These are phyloP conservation scores for Acephala macrosclerotiorum DNA, from an alignment of 2,329 filamentous ascomycete genomes.

Conservation along the genomic window DNA sequence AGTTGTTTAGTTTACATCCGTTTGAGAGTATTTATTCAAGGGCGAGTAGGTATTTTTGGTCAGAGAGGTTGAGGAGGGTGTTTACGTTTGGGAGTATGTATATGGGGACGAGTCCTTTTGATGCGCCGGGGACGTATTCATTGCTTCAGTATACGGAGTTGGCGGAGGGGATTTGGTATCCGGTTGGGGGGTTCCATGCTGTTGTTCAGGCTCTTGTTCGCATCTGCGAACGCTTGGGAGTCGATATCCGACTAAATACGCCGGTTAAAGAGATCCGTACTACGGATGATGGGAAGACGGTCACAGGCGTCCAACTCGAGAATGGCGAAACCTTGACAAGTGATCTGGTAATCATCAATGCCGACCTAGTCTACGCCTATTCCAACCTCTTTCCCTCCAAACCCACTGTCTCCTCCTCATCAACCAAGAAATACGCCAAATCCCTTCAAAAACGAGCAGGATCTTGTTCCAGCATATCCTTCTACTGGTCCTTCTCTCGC, in stretches of 20 bases:
- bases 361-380: constrained; percentile 78
- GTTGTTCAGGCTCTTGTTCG: constrained; percentile 68
- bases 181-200: constrained; percentile 72
- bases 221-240: constrained; percentile 68
- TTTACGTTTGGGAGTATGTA: constrained; percentile 86
- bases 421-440: constrained; percentile 44
- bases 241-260: constrained; percentile 66
- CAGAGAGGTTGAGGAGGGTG: constrained; percentile 71
- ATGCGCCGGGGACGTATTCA: constrained; percentile 77
- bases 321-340: constrained; percentile 65
- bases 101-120: constrained; percentile 82
- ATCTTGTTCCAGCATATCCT: constrained; percentile 77
- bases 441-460: constrained; percentile 57
- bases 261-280: constrained; percentile 64
- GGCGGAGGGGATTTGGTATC: constrained; percentile 80
- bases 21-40: constrained; percentile 75
- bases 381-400: constrained; percentile 63
- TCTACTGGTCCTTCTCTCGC: constrained; percentile 74
- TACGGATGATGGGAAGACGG: constrained; percentile 57
- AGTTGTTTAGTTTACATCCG: constrained; percentile 69
- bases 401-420: constrained; percentile 6
- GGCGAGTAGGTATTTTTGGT: constrained; percentile 72
- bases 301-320: constrained; percentile 65
- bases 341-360: constrained; percentile 74
- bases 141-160: constrained; percentile 79